A percentile compares a stretch with the other conserved stretches of the same genome.
phyloP scores from a whole-genome alignment of 2,329 filamentous ascomycete species.

The Fusarium agapanthi region DNA sequence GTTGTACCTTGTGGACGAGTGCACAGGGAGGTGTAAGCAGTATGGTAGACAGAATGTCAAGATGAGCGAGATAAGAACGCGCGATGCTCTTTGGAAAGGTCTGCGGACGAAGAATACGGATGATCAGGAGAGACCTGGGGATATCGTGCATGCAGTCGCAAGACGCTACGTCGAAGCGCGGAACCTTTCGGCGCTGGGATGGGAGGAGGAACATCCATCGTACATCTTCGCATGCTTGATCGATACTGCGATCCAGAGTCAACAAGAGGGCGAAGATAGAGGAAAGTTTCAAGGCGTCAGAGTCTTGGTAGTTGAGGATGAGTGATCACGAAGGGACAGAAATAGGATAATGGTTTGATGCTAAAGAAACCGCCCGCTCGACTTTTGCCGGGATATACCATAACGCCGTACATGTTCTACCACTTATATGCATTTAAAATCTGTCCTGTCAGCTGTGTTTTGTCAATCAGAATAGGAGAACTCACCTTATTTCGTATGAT shows the following conservation, averaged over 20 bases:
- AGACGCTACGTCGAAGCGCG: slow-evolving; percentile 46
- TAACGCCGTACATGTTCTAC: slow-evolving; percentile 44
- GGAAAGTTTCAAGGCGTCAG: slow-evolving; percentile 40
- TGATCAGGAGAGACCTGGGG: slow-evolving; percentile 30
- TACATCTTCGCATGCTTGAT: slow-evolving; percentile 46
- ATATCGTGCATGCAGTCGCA: slow-evolving; percentile 44
- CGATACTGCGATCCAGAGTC: slow-evolving; percentile 41
- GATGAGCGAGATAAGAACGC: slow-evolving; percentile 22
- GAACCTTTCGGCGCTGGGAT: slow-evolving; percentile 45
- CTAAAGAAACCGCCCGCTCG: slow-evolving; percentile 41
- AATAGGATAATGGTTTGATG: slow-evolving; percentile 29
- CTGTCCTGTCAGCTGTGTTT: slow-evolving; percentile 38
- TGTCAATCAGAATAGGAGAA: background rate
- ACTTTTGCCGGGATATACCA: slow-evolving; percentile 45
- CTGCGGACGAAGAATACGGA: slow-evolving; percentile 26
- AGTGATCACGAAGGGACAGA: slow-evolving; percentile 20
- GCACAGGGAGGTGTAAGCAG: slow-evolving; percentile 36
- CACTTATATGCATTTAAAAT: slow-evolving; percentile 46
- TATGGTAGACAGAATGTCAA: slow-evolving; percentile 24
- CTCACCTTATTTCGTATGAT: slow-evolving; percentile 93
- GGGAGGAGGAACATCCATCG: slow-evolving; percentile 42
- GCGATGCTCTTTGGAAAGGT: slow-evolving; percentile 36
- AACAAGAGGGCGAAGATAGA: slow-evolving; percentile 38
- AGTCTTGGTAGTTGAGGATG: slow-evolving; percentile 41
- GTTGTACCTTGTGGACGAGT: slow-evolving; percentile 46